Conservation (phyloP, 305 asterid genomes). For the Solanum aculeatissimum region DNA sequence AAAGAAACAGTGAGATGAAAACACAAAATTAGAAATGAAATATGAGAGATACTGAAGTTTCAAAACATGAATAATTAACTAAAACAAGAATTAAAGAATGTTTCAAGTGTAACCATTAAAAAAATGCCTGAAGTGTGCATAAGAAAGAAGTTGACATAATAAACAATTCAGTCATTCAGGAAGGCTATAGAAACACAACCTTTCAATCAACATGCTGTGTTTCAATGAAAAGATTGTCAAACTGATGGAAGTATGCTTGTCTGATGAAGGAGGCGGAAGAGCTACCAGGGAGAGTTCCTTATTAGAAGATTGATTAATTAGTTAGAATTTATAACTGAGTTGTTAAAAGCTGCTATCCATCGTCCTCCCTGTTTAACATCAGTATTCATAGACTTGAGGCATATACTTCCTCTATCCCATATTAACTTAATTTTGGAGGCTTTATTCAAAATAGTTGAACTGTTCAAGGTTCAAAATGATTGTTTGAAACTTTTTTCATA, state of each 20-base stretch:
- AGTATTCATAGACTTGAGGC: neutral
- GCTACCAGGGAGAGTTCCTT: neutral
- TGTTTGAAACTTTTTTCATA: no score
- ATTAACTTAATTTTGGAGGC: no score
- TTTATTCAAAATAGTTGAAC: no score
- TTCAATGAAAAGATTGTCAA: neutral
- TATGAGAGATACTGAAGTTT: neutral
- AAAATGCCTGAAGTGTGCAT: neutral
- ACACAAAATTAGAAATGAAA: neutral
- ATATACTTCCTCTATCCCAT: no score
- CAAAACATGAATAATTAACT: neutral
- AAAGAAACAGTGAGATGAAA: neutral
- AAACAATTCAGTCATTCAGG: neutral
- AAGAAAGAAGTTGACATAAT: neutral
- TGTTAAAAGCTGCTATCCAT: neutral
- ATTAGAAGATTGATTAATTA: neutral
- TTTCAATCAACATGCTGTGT: neutral
- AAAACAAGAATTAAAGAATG: neutral
- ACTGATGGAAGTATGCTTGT: neutral
- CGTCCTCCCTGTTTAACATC: neutral
- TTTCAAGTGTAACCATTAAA: neutral
- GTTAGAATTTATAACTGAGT: neutral
- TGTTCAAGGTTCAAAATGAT: no score
- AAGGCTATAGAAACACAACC: neutral
- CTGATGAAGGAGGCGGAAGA: neutral